These are phyloP conservation scores for Phytophthora fragariae DNA, from an alignment of 352 stramenopile genomes.

Conservation along the genomic window DNA sequence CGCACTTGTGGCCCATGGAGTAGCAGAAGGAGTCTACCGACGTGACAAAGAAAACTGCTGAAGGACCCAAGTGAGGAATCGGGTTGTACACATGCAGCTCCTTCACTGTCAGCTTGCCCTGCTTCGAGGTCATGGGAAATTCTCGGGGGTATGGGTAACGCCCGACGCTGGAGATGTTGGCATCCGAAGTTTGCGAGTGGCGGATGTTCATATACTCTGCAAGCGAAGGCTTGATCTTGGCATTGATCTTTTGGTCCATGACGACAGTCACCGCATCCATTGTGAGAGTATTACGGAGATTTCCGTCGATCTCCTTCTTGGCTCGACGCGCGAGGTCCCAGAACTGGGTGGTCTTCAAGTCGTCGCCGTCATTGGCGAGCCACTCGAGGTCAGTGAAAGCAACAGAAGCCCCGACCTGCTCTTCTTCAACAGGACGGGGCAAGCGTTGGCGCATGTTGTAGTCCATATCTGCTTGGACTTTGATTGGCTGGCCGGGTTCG, in stretches of 20 bases:
- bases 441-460: conserved; percentile 53
- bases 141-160: conserved; percentile 22
- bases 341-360: conserved; percentile 28
- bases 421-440: conserved; percentile 14
- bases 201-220: conserved; percentile 9
- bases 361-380: conserved; percentile 19
- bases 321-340: conserved; percentile 45
- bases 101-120: conserved; percentile 14
- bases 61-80: conserved; percentile 21
- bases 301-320: conserved; percentile 28
- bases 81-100: conserved; percentile 30
- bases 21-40: conserved; percentile 25
- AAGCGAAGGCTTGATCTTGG: conserved; percentile 7
- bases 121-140: not conserved
- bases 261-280: conserved; percentile 12
- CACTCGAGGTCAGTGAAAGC: conserved; percentile 12
- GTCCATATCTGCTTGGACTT: conserved; percentile 35
- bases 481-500: conserved; percentile 27
- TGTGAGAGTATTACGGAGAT: conserved; percentile 11
- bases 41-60: conserved; percentile 25
- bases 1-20: conserved; percentile 33
- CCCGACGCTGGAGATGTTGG: conserved; percentile 30
- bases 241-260: conserved; percentile 13
- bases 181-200: conserved; percentile 17
- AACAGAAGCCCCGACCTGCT: conserved; percentile 38